phyloP scores from a whole-genome alignment of 1,139 yeast genomes.

The Tardiomyces depauwii region DNA sequence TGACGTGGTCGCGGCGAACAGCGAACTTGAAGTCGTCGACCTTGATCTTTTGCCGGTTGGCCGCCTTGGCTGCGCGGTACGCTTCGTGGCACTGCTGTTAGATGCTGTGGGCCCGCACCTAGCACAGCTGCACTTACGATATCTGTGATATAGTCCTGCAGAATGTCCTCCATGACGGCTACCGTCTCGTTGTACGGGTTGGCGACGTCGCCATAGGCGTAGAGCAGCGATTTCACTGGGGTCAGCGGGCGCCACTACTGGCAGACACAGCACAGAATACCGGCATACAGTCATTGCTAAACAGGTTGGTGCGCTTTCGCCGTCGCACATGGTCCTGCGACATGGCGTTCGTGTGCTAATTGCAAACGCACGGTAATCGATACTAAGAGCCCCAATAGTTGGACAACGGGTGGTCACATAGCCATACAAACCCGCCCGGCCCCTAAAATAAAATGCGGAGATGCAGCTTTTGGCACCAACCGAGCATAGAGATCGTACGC shows the following conservation, averaged over 20 bases:
- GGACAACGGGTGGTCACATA: too few species aligned
- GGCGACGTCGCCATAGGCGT: conserved; percentile 79
- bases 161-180: conserved; percentile 71
- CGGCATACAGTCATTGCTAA: conserved; percentile 26
- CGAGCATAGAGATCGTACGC: too few species aligned
- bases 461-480: too few species aligned
- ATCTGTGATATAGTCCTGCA: conserved; percentile 64
- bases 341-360: background rate
- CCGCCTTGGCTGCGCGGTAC: conserved; percentile 38
- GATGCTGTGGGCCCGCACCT: too few species aligned
- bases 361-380: too few species aligned
- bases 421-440: too few species aligned
- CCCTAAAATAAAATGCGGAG: too few species aligned
- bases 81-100: conserved; percentile 38
- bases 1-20: conserved; percentile 68
- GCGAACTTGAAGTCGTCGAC: conserved; percentile 87
- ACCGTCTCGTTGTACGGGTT: conserved; percentile 70
- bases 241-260: background rate
- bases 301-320: conserved; percentile 22
- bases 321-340: conserved; percentile 5
- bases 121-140: conserved; percentile 18
- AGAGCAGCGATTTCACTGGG: conserved; percentile 49
- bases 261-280: background rate
- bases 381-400: too few species aligned
- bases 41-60: conserved; percentile 61